Evolutionary conservation across 2,329 filamentous ascomycete genomes (phyloP).

Genomic region (Shiraia bambusicola): DNA sequence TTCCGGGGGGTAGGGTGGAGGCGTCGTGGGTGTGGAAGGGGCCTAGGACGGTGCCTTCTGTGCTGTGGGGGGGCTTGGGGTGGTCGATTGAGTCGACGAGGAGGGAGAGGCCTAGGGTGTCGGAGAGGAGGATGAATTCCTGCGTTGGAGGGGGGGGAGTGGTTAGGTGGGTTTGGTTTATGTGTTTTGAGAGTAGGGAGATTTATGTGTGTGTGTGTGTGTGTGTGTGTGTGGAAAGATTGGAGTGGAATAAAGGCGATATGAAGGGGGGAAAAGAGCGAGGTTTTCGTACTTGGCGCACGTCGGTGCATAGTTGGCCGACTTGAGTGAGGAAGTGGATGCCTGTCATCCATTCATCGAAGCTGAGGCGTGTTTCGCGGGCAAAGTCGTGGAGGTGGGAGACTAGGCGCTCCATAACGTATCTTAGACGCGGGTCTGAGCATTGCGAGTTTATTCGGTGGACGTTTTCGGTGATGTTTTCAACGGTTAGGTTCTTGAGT

Average conservation of each 20-base stretch:
- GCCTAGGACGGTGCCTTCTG: conserved; percentile 78
- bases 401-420: conserved; percentile 71
- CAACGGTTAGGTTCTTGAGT: conserved; percentile 68
- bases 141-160: conserved; percentile 24
- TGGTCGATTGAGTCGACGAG: conserved; percentile 83
- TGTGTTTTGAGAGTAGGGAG: too few relatives aligned
- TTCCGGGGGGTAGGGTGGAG: conserved; percentile 57
- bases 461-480: conserved; percentile 79
- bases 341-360: conserved; percentile 75
- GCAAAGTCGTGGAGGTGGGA: conserved; percentile 81
- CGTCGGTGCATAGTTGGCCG: conserved; percentile 72
- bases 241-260: too few relatives aligned
- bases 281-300: conserved; percentile 64
- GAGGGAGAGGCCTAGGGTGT: conserved; percentile 75
- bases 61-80: conserved; percentile 69
- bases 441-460: conserved; percentile 73
- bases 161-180: too few relatives aligned
- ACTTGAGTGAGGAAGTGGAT: conserved; percentile 70
- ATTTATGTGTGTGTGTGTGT: too few relatives aligned
- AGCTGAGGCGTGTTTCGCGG: conserved; percentile 73
- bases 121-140: conserved; percentile 82
- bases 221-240: too few relatives aligned
- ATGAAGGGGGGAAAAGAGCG: too few relatives aligned
- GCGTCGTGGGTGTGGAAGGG: conserved; percentile 85
- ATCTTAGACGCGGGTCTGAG: conserved; percentile 65